Conservation (phyloP, 331 rosid species). For the Malus hybrid region DNA sequence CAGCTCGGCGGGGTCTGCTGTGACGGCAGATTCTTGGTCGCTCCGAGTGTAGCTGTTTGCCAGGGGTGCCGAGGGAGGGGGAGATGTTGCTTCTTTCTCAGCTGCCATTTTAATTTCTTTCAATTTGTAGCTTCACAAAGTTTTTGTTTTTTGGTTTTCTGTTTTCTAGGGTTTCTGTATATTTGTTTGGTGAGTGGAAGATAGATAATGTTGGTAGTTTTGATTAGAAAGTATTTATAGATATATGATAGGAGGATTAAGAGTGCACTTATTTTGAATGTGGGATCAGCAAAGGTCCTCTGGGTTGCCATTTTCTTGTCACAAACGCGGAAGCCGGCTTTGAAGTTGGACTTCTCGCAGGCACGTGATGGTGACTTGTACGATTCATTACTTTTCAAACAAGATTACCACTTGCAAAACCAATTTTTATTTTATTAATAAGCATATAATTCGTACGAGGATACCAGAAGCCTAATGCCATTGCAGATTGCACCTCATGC, state of each 20-base stretch:
- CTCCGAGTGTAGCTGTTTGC: slow-evolving; percentile 4
- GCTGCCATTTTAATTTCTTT: slow-evolving; percentile 5
- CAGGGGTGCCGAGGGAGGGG: not conserved
- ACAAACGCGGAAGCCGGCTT: not conserved
- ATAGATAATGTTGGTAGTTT: not conserved
- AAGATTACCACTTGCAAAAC: not conserved
- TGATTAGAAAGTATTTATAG: not conserved
- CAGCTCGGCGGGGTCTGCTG: not conserved
- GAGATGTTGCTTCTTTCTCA: not conserved
- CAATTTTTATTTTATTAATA: too few relatives aligned
- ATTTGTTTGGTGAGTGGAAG: not conserved
- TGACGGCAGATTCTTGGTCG: not conserved
- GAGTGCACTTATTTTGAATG: not conserved
- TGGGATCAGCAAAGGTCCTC: not conserved
- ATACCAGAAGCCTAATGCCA: not conserved
- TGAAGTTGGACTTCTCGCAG: not conserved
- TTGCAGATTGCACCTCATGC: not conserved
- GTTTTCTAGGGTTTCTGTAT: too few relatives aligned
- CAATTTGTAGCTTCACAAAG: too few relatives aligned
- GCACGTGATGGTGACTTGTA: too few relatives aligned
- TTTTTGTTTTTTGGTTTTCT: too few relatives aligned
- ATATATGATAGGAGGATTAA: not conserved
- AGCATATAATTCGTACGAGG: not conserved
- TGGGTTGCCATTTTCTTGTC: not conserved
- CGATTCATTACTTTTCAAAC: too few relatives aligned